phyloP scores from a whole-genome alignment of 305 asterid genomes.

The Fraxinus sp. region DNA sequence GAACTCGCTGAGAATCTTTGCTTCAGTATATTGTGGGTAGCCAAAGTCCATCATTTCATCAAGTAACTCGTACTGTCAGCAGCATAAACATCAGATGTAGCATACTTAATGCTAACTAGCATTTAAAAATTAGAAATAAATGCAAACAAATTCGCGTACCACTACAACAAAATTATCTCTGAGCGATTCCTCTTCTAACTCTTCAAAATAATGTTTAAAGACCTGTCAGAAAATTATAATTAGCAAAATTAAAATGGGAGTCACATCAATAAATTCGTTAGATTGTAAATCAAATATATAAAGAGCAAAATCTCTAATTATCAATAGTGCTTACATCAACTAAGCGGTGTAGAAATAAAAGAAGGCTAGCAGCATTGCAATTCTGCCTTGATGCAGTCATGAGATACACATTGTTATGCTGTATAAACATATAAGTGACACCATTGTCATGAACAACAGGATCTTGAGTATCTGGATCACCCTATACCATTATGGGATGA shows the following conservation, averaged over 20 bases:
- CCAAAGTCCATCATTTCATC: constrained; percentile 99
- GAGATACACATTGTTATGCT: constrained; percentile 85
- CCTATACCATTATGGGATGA: constrained; percentile 46
- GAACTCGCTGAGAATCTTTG: constrained; percentile 96
- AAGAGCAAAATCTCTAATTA: constrained; percentile 23
- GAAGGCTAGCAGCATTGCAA: constrained; percentile 93
- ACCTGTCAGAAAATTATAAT: constrained; percentile 51
- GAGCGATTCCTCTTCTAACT: constrained; percentile 91
- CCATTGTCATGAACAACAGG: constrained; percentile 86
- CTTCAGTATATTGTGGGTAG: constrained; percentile 95
- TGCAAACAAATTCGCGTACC: constrained; percentile 46
- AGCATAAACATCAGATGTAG: constrained; percentile 25
- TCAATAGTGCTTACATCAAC: constrained; percentile 71
- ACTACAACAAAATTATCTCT: constrained; percentile 97
- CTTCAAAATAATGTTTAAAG: constrained; percentile 90
- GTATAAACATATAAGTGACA: constrained; percentile 92
- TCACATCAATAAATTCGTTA: constrained; percentile 9
- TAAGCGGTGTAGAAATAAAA: constrained; percentile 87
- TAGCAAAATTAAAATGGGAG: constrained; percentile 17
- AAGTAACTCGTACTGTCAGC: constrained; percentile 79
- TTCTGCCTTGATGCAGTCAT: constrained; percentile 93
- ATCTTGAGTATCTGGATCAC: constrained; percentile 81
- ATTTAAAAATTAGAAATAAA: constrained; percentile 19
- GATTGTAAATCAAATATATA: constrained; percentile 1
- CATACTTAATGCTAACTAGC: not conserved